Conservation (phyloP, 441 rosid genomes). For the Euphorbia schlechtendalii region DNA sequence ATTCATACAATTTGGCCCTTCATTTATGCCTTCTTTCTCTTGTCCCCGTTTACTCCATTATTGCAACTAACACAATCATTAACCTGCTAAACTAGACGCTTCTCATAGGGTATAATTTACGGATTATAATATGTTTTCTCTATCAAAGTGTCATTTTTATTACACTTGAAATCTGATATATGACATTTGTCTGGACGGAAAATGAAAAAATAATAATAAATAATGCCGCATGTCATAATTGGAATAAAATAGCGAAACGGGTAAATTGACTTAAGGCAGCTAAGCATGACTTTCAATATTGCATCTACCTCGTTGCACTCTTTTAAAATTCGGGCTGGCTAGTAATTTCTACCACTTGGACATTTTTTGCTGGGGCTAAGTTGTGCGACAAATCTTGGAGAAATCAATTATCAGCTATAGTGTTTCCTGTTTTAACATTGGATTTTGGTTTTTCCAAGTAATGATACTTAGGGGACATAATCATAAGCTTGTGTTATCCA, state of each 20-base stretch:
- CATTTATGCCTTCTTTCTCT: slow-evolving; percentile 23
- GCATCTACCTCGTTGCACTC: slow-evolving; percentile 12
- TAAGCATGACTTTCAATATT: too few species aligned
- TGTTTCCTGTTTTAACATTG: too few species aligned
- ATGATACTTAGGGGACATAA: slow-evolving; percentile 15
- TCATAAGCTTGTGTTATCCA: slow-evolving; percentile 17
- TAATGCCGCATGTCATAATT: too few species aligned
- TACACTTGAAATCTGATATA: too few species aligned
- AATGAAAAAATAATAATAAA: too few species aligned
- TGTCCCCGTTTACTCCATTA: slow-evolving; percentile 33
- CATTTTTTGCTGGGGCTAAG: background rate
- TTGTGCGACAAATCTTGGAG: background rate
- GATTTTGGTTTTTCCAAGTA: background rate
- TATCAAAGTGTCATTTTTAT: too few species aligned
- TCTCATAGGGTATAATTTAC: too few species aligned
- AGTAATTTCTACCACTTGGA: background rate
- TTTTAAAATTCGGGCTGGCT: slow-evolving; percentile 2
- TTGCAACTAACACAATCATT: background rate
- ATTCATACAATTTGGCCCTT: slow-evolving; percentile 26
- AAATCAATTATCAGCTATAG: background rate
- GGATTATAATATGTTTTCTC: too few species aligned
- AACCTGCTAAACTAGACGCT: too few species aligned
- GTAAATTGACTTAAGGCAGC: too few species aligned
- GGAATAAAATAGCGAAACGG: too few species aligned
- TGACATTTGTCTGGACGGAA: too few species aligned